These are phyloP conservation scores for Pluteus cervinus DNA, from an alignment of 768 basidiomycete genomes.

Conservation along the genomic window DNA sequence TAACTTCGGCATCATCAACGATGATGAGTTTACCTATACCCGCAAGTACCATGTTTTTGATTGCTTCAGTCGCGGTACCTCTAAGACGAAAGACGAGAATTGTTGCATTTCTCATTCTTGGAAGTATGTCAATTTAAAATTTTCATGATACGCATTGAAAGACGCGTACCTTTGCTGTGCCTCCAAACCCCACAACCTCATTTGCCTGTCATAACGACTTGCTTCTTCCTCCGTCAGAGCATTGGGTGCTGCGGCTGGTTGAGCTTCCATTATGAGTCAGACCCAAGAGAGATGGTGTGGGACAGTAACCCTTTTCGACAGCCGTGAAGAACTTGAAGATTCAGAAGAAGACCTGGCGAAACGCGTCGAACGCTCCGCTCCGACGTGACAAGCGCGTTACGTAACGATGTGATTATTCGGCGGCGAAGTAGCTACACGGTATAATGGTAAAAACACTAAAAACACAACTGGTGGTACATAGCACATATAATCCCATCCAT, in stretches of 20 bases:
- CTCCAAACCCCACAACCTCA: slow-evolving; percentile 96
- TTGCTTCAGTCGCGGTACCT: slow-evolving; percentile 86
- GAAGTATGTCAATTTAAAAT: slow-evolving; percentile 13
- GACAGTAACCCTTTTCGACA: background rate
- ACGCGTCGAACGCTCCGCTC: background rate
- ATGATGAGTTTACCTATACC: slow-evolving; percentile 90
- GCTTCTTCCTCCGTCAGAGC: slow-evolving; percentile 64
- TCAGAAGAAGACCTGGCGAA: background rate
- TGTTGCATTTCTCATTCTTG: slow-evolving; percentile 90
- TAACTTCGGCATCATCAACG: slow-evolving; percentile 70
- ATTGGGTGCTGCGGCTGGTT: slow-evolving; percentile 28
- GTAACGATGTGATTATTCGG: too few species aligned
- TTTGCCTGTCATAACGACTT: slow-evolving; percentile 93
- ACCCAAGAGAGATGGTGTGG: slow-evolving; percentile 5
- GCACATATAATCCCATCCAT: too few species aligned
- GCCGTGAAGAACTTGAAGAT: background rate
- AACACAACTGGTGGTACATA: too few species aligned
- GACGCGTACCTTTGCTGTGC: slow-evolving; percentile 82
- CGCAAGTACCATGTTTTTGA: slow-evolving; percentile 97
- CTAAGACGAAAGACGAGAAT: slow-evolving; percentile 76
- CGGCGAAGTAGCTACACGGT: background rate
- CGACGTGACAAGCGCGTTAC: background rate
- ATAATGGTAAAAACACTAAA: too few species aligned
- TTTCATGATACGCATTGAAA: slow-evolving; percentile 1
- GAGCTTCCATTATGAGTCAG: slow-evolving; percentile 11